Conservation (phyloP, 2,329 filamentous ascomycete species). For the Botryosphaeria dothidea region DNA sequence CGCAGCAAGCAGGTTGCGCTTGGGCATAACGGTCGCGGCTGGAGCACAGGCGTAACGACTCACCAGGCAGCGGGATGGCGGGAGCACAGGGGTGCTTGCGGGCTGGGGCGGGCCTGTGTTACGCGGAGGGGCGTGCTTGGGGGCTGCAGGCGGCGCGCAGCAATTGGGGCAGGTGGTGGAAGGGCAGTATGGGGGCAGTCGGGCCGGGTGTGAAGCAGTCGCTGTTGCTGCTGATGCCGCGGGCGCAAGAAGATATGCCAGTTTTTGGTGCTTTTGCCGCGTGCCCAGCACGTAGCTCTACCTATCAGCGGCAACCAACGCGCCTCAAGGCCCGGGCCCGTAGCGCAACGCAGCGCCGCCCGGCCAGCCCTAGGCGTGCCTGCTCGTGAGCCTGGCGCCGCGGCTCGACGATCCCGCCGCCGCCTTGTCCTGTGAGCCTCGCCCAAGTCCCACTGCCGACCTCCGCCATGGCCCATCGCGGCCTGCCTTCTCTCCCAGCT, state of each 20-base stretch:
- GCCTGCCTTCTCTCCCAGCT: slow-evolving; percentile 24
- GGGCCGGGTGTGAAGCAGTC: background rate
- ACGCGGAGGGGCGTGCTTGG: background rate
- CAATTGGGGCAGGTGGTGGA: slow-evolving; percentile 1
- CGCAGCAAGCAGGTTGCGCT: background rate
- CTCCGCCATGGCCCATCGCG: slow-evolving; percentile 27
- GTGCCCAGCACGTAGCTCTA: no score
- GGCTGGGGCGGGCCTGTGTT: background rate
- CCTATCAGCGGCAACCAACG: background rate
- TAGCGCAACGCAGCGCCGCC: background rate
- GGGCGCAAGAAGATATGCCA: background rate
- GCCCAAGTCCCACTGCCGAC: background rate
- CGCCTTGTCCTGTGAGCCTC: background rate
- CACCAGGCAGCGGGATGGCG: background rate
- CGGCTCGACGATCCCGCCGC: slow-evolving; percentile 3
- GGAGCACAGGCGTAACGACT: slow-evolving; percentile 1
- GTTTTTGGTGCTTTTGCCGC: no score
- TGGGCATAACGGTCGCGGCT: background rate
- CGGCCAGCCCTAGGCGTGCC: background rate
- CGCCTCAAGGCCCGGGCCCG: background rate
- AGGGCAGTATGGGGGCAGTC: slow-evolving; percentile 9
- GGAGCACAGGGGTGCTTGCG: background rate
- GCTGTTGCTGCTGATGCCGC: background rate
- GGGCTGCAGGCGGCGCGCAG: background rate
- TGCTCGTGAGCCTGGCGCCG: background rate